Conservation (phyloP, 2,329 filamentous ascomycete genomes). For the Colletotrichum liaoningense region DNA sequence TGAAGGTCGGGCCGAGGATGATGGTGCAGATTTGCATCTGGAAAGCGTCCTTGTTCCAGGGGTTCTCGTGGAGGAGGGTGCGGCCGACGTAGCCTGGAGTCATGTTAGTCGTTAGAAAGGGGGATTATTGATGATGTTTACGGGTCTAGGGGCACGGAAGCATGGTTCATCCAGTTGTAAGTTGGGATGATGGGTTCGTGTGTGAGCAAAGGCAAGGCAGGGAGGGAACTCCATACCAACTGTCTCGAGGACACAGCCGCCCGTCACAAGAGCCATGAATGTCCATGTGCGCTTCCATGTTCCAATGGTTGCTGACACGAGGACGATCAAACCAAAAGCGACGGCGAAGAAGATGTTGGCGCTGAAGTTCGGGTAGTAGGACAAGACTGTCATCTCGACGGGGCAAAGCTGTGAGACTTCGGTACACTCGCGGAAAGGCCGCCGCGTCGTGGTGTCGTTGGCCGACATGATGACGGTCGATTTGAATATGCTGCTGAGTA, state of each 20-base stretch:
- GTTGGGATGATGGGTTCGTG: neutral
- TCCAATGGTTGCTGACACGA: conserved; percentile 56
- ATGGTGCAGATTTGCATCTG: conserved; percentile 70
- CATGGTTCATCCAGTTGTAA: neutral
- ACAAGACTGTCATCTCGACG: conserved; percentile 63
- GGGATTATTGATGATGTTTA: neutral
- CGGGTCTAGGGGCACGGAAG: neutral
- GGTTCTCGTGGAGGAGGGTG: conserved; percentile 61
- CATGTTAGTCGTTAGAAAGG: neutral
- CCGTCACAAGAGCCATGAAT: conserved; percentile 60
- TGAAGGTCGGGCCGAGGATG: conserved; percentile 69
- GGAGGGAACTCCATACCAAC: conserved; percentile 51
- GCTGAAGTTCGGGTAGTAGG: conserved; percentile 67
- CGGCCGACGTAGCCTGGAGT: conserved; percentile 64
- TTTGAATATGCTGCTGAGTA: neutral
- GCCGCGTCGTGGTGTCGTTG: conserved; percentile 23
- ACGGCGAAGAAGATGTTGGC: conserved; percentile 66
- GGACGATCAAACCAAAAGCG: conserved; percentile 57
- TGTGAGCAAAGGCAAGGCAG: neutral
- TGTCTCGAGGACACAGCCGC: conserved; percentile 63
- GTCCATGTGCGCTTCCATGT: conserved; percentile 66
- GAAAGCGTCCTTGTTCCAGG: conserved; percentile 66
- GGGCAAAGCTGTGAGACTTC: conserved; percentile 58
- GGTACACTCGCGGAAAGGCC: conserved; percentile 45
- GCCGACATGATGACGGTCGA: conserved; percentile 17